These are phyloP conservation scores for Lactarius hatsudake DNA, from an alignment of 768 basidiomycete genomes.

Conservation along the genomic window DNA sequence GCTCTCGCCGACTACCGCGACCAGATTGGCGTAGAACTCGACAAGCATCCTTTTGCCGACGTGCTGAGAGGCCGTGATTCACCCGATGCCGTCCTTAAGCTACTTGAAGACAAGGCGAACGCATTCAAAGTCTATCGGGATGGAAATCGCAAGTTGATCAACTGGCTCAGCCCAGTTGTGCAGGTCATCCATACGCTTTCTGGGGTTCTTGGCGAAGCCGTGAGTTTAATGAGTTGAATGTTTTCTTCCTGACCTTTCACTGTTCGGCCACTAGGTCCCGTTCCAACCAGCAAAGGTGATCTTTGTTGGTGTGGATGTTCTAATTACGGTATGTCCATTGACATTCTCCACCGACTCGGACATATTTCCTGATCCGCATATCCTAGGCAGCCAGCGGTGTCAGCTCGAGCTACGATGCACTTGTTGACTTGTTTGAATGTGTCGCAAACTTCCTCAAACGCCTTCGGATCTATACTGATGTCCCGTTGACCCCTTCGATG, in stretches of 20 bases:
- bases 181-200: not conserved
- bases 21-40: not conserved
- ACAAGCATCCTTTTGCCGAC: not conserved
- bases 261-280: not conserved
- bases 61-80: not conserved
- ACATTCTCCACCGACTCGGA: not conserved
- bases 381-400: not conserved
- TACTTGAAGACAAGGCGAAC: not conserved
- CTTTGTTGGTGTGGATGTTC: constrained; percentile 2
- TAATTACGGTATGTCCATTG: not conserved
- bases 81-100: not conserved
- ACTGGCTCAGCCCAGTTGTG: not conserved
- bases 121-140: not conserved
- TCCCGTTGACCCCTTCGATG: not conserved
- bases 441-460: constrained; percentile 7
- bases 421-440: constrained; percentile 6
- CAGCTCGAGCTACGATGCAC: not conserved
- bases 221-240: not conserved
- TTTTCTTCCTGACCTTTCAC: not conserved
- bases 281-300: not conserved
- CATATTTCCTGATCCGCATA: not conserved
- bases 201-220: not conserved
- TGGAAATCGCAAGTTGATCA: not conserved
- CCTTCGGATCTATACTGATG: not conserved
- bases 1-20: not conserved